Base-by-base conservation (phyloP, 768 basidiomycete species). In the Daedaleopsis nitida region DNA sequence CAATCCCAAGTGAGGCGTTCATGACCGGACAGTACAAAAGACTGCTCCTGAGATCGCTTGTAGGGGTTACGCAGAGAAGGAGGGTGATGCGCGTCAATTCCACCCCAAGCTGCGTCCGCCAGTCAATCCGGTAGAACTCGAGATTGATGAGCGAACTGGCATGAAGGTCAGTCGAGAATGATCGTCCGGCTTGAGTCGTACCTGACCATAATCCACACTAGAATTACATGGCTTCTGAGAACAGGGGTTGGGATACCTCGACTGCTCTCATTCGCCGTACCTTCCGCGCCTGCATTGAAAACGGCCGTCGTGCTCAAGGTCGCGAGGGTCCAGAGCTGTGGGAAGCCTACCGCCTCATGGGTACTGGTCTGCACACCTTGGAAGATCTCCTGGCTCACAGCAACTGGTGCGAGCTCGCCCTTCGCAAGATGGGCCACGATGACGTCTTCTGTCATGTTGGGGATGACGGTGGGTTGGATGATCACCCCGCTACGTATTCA, bases 391-490 rank as follows among this genome's bases (percentile, higher is more conserved):
- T 87, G 13, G 90, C 91, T 1, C 92, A 92, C 71, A 86, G 84
- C 69, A 87, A 93, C 74, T 92, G 87, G 83, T 88, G 87, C 73
- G 91, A 94, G 73, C 76, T 92, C 12, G 83, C 82, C 0, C 78
- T 93, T 9, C 80, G 84, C 63, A 86, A 85, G 63, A 78, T 91
- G 76, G 91, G 92, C 0, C 77, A 91, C 70, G 61, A 76, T 16
- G 78, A 89, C 45, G 87, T 92, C 16, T 93, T 93, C 74, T 86
- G 86, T 60, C 91, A 93, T 72, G 89, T 93, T 51, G 91, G 92
- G 14, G 84, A 88, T 45, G 78, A 80, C 62, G 82, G 82, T 78
- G 58, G 54, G 50, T 55, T 39, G 16, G 24, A 16, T n/a, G 8
- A 13, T 51, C 9, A 5, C 34, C 11, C 19, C 10, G 17, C 13